Conservation (phyloP, 805 yeast genomes). For the Ogataea glucozyma region DNA sequence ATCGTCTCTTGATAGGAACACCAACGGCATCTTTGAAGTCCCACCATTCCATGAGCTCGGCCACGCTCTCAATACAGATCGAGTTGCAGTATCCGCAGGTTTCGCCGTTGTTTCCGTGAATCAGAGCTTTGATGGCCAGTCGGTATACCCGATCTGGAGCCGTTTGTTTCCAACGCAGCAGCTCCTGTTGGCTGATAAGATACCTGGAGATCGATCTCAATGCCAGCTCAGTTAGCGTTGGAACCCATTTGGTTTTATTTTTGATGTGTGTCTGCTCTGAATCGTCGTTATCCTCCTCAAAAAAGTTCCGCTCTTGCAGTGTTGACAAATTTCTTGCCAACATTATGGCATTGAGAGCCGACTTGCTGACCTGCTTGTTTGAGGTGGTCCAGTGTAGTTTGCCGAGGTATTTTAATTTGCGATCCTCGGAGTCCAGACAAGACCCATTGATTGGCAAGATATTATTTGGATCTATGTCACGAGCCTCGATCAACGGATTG, state of each 20-base stretch:
- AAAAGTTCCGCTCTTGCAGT: slow-evolving; percentile 32
- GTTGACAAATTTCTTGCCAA: slow-evolving; percentile 35
- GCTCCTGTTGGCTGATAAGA: slow-evolving; percentile 54
- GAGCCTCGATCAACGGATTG: slow-evolving; percentile 42
- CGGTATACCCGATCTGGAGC: slow-evolving; percentile 48
- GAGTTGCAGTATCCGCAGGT: slow-evolving; percentile 52
- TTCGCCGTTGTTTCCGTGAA: slow-evolving; percentile 51
- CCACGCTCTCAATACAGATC: slow-evolving; percentile 55
- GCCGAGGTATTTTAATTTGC: slow-evolving; percentile 28
- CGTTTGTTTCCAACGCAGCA: slow-evolving; percentile 51
- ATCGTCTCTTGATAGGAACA: slow-evolving; percentile 54
- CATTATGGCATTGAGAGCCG: slow-evolving; percentile 25
- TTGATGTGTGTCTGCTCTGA: slow-evolving; percentile 20
- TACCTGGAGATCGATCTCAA: slow-evolving; percentile 51
- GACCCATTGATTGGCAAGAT: slow-evolving; percentile 20
- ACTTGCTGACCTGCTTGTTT: slow-evolving; percentile 25
- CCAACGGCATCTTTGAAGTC: slow-evolving; percentile 50
- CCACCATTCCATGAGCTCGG: slow-evolving; percentile 70
- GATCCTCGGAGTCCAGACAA: slow-evolving; percentile 24
- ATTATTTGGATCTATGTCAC: slow-evolving; percentile 18
- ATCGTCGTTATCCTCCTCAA: slow-evolving; percentile 1
- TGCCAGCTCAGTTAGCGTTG: slow-evolving; percentile 50
- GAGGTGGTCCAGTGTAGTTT: slow-evolving; percentile 32
- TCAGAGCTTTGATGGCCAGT: slow-evolving; percentile 52
- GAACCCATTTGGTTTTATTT: slow-evolving; percentile 34